Conservation (phyloP, 2,329 filamentous ascomycete species). For the Cladosporium phlei region DNA sequence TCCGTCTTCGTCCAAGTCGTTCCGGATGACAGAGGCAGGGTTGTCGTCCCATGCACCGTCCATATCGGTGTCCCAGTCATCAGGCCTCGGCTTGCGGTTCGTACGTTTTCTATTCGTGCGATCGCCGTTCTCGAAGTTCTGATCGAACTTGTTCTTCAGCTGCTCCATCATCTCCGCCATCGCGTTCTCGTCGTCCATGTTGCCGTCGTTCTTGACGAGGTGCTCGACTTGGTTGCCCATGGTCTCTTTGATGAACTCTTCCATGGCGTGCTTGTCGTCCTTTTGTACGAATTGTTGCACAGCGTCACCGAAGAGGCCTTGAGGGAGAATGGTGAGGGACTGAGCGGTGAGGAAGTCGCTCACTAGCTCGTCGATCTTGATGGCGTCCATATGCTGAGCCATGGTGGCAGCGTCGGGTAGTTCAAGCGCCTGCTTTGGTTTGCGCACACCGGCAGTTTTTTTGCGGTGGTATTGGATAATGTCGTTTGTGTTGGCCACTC, state of each 20-base stretch:
- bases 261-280: conserved; percentile 87
- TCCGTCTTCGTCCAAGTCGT: conserved; percentile 46
- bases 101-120: conserved; percentile 46
- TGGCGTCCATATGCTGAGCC: conserved; percentile 56
- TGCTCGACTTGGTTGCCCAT: conserved; percentile 41
- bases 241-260: conserved; percentile 43
- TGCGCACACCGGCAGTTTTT: conserved; percentile 57
- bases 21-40: conserved; percentile 58
- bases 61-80: conserved; percentile 85
- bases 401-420: conserved; percentile 62
- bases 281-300: conserved; percentile 92
- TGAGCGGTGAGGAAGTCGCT: conserved; percentile 82
- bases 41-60: conserved; percentile 75
- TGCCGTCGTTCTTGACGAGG: conserved; percentile 49
- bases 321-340: conserved; percentile 85
- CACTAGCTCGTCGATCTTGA: conserved; percentile 86
- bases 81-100: conserved; percentile 61
- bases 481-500: conserved; percentile 89
- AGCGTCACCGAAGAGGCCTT: conserved; percentile 88
- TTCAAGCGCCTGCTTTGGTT: conserved; percentile 49
- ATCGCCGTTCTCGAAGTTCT: conserved; percentile 63
- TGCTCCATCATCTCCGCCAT: conserved; percentile 55
- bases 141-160: conserved; percentile 60
- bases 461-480: conserved; percentile 90
- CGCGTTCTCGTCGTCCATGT: conserved; percentile 62